Base-by-base conservation (phyloP, 1,284 basidiomycete genomes). In the Testicularia cyperi region DNA sequence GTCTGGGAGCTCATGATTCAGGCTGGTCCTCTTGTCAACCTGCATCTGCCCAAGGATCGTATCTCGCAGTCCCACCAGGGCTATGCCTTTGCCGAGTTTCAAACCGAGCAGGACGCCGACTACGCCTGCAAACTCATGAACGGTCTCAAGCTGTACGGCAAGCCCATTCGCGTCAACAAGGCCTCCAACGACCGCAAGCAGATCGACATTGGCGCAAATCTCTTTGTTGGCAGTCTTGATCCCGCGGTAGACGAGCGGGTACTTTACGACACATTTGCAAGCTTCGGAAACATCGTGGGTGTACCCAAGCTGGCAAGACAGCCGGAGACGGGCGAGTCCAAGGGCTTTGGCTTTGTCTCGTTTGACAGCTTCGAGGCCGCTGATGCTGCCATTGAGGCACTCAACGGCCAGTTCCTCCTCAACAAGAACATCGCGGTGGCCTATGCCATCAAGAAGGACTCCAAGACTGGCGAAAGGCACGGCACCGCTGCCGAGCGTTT, bases 91-190 rank as follows among this genome's bases (percentile, higher is more conserved):
- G 96, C 94, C 82, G 94, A 98, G 81, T 97, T 97, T 78, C 81
- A 92, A 77, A 92, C 91, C 28, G 92, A 97, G 79, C 89, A 92
- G 76, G 95, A 97, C 79, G 92, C 94, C 65, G 92, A 98, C 80
- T 98, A 98, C 78, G 94, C 92, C 54, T 95, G 91, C 82, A 95
- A 95, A 81, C 96, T 97, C 72, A 94, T 98, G 92, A 97, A 98
- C 78, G 94, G 97, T 81, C 96, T 98, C 78, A 98, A 98, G 79
- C 80, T 98, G 38, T 98, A 89, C 83, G 94, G 95, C 30, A 97
- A 97, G 77, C 94, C 94, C 24, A 95, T 98, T 55, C 83, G 94
- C 65, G 92, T 98, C 66, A 96, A 96, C 83, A 96, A 95, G 86
- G 90, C 88, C 62, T 75, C 85, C 79, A 90, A 89, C 39, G 91